Conservation (phyloP, 2,329 filamentous ascomycete species). For the Neurospora crassa region DNA sequence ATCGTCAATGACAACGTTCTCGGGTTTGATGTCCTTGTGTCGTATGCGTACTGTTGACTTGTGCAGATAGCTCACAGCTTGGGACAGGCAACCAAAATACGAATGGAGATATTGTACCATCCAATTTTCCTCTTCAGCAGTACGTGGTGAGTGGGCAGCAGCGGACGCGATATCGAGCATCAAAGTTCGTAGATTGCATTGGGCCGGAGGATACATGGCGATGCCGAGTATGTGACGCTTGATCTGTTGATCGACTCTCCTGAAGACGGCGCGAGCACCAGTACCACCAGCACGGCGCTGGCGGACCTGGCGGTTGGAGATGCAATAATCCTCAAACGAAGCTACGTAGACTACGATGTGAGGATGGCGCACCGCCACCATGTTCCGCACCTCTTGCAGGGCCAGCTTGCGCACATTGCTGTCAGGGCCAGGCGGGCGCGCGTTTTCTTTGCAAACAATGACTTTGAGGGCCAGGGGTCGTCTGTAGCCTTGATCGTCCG, state of each 20-base stretch:
- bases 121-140: constrained; percentile 5
- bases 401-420: constrained; percentile 15
- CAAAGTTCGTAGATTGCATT: constrained; percentile 16
- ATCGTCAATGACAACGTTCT: constrained; percentile 21
- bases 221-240: constrained; percentile 18
- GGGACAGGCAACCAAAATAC: constrained; percentile 21
- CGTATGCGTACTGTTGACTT: constrained; percentile 12
- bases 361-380: constrained; percentile 15
- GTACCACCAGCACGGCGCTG: not conserved
- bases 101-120: constrained; percentile 13
- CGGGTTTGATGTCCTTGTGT: constrained; percentile 23
- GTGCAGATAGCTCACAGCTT: constrained; percentile 19
- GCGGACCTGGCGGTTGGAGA: constrained; percentile 9
- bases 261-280: constrained; percentile 5
- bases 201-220: constrained; percentile 19
- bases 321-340: constrained; percentile 19
- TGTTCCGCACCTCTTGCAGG: constrained; percentile 16
- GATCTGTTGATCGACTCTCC: constrained; percentile 12
- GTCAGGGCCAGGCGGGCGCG: constrained; percentile 14
- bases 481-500: constrained; percentile 11
- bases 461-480: constrained; percentile 18
- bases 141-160: not conserved
- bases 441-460: constrained; percentile 16
- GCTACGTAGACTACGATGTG: constrained; percentile 21
- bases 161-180: constrained; percentile 15